Conservation (phyloP, 805 yeast species). For the Kluyveromyces siamensis region DNA sequence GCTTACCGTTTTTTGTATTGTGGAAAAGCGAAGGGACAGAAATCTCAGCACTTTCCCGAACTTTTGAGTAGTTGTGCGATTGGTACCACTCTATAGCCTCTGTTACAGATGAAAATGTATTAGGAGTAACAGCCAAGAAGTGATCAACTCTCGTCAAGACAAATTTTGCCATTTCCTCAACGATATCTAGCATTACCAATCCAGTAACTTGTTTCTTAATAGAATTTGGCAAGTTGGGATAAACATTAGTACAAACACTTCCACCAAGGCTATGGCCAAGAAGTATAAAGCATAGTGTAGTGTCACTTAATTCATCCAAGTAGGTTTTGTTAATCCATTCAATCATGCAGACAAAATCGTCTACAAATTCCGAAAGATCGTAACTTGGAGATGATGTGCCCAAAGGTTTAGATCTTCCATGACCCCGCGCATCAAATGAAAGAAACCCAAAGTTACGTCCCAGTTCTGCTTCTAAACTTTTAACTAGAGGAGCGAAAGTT, state of each 20-base stretch:
- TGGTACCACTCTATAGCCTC: constrained; percentile 81
- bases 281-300: constrained; percentile 37
- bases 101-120: constrained; percentile 38
- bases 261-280: constrained; percentile 95
- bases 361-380: constrained; percentile 41
- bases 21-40: constrained; percentile 68
- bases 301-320: constrained; percentile 5
- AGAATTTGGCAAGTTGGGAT: constrained; percentile 19
- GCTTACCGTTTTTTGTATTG: constrained; percentile 15
- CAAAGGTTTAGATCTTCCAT: constrained; percentile 45
- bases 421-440: constrained; percentile 78
- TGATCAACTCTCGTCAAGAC: constrained; percentile 58
- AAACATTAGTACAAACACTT: constrained; percentile 56
- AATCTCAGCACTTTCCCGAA: constrained; percentile 51
- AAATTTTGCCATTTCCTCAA: constrained; percentile 81
- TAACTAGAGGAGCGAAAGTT: constrained; percentile 55
- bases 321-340: constrained; percentile 26
- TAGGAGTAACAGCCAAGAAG: constrained; percentile 63
- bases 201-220: constrained; percentile 43
- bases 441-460: constrained; percentile 51
- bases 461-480: constrained; percentile 23
- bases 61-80: constrained; percentile 43
- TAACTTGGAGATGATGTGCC: constrained; percentile 26
- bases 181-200: constrained; percentile 76
- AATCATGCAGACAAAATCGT: constrained; percentile 49